Evolutionary conservation across 805 yeast species (phyloP), one percentile per base, ranked within the genome.

Genomic region (Sugiyamaella americana): DNA sequence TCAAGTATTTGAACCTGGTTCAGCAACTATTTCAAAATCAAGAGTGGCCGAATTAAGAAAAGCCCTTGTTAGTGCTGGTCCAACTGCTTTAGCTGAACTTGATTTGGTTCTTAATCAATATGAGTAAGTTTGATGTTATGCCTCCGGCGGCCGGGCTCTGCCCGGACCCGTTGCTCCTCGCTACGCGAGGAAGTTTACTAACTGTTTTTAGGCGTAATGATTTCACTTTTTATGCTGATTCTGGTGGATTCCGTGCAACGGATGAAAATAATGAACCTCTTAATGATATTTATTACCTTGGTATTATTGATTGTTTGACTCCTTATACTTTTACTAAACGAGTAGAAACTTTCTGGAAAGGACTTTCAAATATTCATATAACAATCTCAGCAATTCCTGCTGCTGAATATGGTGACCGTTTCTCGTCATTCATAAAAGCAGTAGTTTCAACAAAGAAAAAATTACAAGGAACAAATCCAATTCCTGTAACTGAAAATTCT

Each of bases 281-380:
- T 30, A 72, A 78, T 24, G 76, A 82, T 46, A 76, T 91, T 5
- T 93, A 93, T 66, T 93, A 89, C 59, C 68, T 93, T 57, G 98
- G 98, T 5, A 82, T 93, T 34, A 93, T 93, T 53, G 98, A 93
- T 61, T 91, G 96, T 65, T 70, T 93, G 55, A 93, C 98, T 0
- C 78, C 60, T 5, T 66, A 67, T 47, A 60, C 59, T 13, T 64
- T 82, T 19, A 68, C 79, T 54, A 93, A 93, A 62, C 75, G 76
- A 52, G 63, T 88, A 40, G 98, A 93, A 61, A 91, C 98, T 0
- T 77, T 86, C 52, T 84, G 88, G 80, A 76, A 95, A 62, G 74
- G 85, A 13, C 57, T 93, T 21, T 75, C 76, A 32, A 85, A 87
- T 59, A 74, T 80, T 35, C 69, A 89, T 46, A 74, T 73, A 38